Evolutionary conservation across 2,329 filamentous ascomycete genomes (phyloP), one percentile per base, ranked within the genome.

Genomic region (Davidsoniella australis): DNA sequence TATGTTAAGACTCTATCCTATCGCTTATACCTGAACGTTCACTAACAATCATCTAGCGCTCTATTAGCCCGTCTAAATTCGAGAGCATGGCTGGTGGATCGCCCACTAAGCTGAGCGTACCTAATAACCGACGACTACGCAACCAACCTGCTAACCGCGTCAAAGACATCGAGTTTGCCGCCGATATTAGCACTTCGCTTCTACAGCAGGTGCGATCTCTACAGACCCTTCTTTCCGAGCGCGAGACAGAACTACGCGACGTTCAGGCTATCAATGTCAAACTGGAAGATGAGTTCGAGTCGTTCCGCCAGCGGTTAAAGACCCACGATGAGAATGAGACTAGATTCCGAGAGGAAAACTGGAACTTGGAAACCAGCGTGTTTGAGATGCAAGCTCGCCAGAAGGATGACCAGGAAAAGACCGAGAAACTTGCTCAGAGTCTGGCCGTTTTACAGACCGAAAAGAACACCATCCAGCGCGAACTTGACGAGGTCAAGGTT

Each of bases 151-250:
- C 82, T 8, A 91, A 80, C 60, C 80, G 88, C 47, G 81, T 94
- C 10, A 87, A 96, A 61, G 91, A 98, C 60, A 94, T 98, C 60
- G 87, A 95, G 58, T 94, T 98, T 60, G 91, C 89, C n/a, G 88
- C 91, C 46, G 89, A 98, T 61, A 95, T 98, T 58, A 95, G 87
- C 60, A 94, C 86, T 5, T 94, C 87, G 2, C 71, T 98, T 47
- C 80, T 98, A 47, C 80, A 83, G n/a, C 91, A 96, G 66, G 84
- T 98, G 46, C 82, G 91, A 54, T 87, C 91, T 60, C 67, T 98
- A 49, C 91, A 98, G 63, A 74, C 80, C 2, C 70, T 94, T 14
- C 72, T 98, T 9, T 75, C 81, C 0, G 87, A 96, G 65, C 84
- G 86, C 56, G 91, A 98, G 55, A 88, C 94, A 47, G 73, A 85